A percentile compares a stretch with the other conserved stretches of the same genome.
Conservation (phyloP, 345 rosid genomes). For the Passiflora organensis region DNA sequence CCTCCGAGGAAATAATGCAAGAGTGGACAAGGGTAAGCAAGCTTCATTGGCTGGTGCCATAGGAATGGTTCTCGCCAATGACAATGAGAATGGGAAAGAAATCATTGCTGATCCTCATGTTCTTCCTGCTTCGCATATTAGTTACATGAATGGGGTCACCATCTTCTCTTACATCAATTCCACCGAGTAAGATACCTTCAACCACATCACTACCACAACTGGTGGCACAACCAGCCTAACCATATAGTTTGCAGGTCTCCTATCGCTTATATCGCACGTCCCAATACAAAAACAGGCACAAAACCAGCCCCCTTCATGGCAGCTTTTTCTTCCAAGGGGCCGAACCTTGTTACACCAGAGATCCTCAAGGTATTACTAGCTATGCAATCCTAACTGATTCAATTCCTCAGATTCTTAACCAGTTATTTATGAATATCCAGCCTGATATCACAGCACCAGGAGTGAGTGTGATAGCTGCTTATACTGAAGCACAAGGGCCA, state of each 20-base stretch:
- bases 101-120: constrained; percentile 18
- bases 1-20: constrained; percentile 17
- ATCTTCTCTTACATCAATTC: constrained; percentile 23
- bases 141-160: constrained; percentile 15
- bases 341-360: constrained; percentile 16
- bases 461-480: constrained; percentile 26
- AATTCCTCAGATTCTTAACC: neutral
- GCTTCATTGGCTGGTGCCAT: constrained; percentile 18
- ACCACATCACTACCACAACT: neutral
- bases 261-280: constrained; percentile 14
- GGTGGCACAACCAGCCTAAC: neutral
- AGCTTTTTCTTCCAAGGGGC: constrained; percentile 29
- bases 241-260: constrained; percentile 12
- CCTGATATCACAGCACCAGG: constrained; percentile 34
- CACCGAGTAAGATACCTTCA: constrained; percentile 14
- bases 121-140: constrained; percentile 18
- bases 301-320: constrained; percentile 27
- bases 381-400: neutral
- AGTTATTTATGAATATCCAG: neutral
- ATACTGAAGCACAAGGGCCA: constrained; percentile 21
- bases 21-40: constrained; percentile 21
- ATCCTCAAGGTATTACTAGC: constrained; percentile 20
- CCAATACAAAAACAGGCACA: constrained; percentile 5
- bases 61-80: constrained; percentile 20
- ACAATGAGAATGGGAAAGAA: constrained; percentile 5